Percentiles rank a stretch among this genome's conserved stretches.
These are phyloP conservation scores for Suillus tomentosus DNA, from an alignment of 768 basidiomycete species.

Conservation along the genomic window DNA sequence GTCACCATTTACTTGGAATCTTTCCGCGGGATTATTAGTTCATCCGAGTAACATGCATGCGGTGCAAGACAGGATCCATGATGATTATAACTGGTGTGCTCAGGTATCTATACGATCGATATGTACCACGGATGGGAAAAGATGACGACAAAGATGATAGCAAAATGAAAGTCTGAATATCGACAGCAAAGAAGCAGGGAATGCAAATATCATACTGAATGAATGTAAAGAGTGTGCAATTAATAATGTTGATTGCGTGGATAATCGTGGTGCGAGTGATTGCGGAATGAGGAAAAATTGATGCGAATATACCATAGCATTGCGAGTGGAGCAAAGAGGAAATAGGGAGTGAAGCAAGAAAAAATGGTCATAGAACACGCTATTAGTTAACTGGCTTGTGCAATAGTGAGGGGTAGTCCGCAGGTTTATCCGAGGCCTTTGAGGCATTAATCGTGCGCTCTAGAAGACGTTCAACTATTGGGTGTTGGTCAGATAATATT, in stretches of 20 bases:
- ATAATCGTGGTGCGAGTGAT: conserved; percentile 30
- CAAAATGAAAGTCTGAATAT: conserved; percentile 30
- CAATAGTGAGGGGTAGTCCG: conserved; percentile 32
- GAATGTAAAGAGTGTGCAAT: conserved; percentile 31
- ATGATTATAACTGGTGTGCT: conserved; percentile 24
- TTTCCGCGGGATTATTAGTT: neutral
- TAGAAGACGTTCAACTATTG: conserved; percentile 67
- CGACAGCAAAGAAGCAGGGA: conserved; percentile 32
- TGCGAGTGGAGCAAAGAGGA: conserved; percentile 30
- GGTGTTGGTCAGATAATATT: conserved; percentile 9
- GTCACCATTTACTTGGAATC: conserved; percentile 25
- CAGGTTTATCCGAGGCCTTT: conserved; percentile 31
- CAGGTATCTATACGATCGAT: conserved; percentile 18
- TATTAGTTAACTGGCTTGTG: conserved; percentile 27
- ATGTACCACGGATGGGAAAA: conserved; percentile 17
- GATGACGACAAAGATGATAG: conserved; percentile 21
- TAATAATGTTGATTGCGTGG: conserved; percentile 40
- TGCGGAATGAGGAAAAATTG: conserved; percentile 31
- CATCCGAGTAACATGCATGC: neutral
- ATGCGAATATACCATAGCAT: conserved; percentile 40
- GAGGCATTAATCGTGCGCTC: conserved; percentile 46
- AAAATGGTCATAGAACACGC: conserved; percentile 14
- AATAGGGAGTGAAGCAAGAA: conserved; percentile 18
- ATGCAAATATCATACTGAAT: conserved; percentile 29
- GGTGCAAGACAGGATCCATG: conserved; percentile 10